Conservation (phyloP, 768 basidiomycete genomes). For the Dentipellis sp. region DNA sequence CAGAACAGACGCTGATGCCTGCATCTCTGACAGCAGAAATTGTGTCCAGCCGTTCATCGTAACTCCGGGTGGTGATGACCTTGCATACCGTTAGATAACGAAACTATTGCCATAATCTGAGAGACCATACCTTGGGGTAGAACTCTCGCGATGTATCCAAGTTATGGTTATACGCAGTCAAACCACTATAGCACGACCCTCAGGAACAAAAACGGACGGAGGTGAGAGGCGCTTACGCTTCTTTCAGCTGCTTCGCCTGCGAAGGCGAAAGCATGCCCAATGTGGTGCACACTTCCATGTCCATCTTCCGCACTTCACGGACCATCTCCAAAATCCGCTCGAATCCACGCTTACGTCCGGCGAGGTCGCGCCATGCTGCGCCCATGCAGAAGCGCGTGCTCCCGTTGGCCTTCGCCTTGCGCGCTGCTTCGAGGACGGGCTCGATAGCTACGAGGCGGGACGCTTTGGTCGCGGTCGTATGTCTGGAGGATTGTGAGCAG, state of each 20-base stretch:
- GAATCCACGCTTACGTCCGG: conserved; percentile 88
- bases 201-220: neutral
- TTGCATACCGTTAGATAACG: conserved; percentile 21
- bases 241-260: conserved; percentile 85
- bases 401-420: conserved; percentile 91
- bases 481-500: conserved; percentile 95
- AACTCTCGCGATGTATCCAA: conserved; percentile 96
- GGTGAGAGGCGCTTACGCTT: conserved; percentile 52
- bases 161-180: conserved; percentile 99
- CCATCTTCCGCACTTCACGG: conserved; percentile 82
- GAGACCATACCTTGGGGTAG: conserved; percentile 70
- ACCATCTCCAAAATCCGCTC: conserved; percentile 93
- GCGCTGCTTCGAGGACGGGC: conserved; percentile 87
- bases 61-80: conserved; percentile 94
- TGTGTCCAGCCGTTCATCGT: conserved; percentile 87
- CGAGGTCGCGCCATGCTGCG: conserved; percentile 93
- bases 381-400: conserved; percentile 99
- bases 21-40: conserved; percentile 88
- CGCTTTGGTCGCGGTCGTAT: conserved; percentile 83
- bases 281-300: conserved; percentile 99
- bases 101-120: neutral
- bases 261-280: conserved; percentile 94
- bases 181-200: conserved; percentile 40
- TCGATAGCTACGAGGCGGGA: conserved; percentile 82
- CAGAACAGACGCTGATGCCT: conserved; percentile 95